A percentile compares a stretch with the other conserved stretches of the same genome.
phyloP scores from a whole-genome alignment of 371 early-diverging fungal species.

The Capillidium rhysosporum region DNA sequence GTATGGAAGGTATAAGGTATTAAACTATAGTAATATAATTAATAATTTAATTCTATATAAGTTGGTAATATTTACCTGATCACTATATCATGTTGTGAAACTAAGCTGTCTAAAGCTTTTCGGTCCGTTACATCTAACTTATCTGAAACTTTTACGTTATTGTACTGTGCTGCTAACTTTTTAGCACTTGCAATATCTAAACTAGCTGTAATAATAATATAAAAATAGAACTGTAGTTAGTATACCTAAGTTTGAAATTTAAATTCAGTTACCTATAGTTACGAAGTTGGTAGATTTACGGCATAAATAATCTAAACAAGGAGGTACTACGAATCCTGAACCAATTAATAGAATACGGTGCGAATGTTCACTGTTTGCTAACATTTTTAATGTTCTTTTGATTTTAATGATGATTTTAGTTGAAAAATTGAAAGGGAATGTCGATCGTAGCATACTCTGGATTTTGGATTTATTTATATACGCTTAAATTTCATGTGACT shows the following conservation, averaged over 20 bases:
- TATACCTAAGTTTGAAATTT: background rate
- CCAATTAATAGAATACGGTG: slow-evolving; percentile 55
- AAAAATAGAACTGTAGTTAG: too few relatives aligned
- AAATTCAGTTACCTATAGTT: slow-evolving; percentile 37
- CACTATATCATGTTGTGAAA: slow-evolving; percentile 66
- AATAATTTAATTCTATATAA: background rate
- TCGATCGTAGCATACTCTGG: too few relatives aligned
- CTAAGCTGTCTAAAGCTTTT: slow-evolving; percentile 28
- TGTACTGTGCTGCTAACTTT: slow-evolving; percentile 29
- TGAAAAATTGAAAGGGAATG: too few relatives aligned
- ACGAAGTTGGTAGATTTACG: slow-evolving; percentile 37
- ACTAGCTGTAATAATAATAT: slow-evolving; percentile 46
- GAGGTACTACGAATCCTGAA: slow-evolving; percentile 84
- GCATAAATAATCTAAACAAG: slow-evolving; percentile 64
- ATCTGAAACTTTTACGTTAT: slow-evolving; percentile 24
- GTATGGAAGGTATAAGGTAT: slow-evolving; percentile 89
- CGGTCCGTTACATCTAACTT: slow-evolving; percentile 26
- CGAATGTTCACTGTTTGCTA: too few relatives aligned
- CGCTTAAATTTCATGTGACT: background rate
- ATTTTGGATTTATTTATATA: slow-evolving; percentile 9
- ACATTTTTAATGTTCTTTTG: too few relatives aligned
- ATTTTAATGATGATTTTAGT: too few relatives aligned
- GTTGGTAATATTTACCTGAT: slow-evolving; percentile 34
- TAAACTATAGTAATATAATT: slow-evolving; percentile 25
- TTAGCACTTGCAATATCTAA: slow-evolving; percentile 46